Evolutionary conservation across 1,139 yeast species (phyloP).

Genomic region (Candida tropicalis): DNA sequence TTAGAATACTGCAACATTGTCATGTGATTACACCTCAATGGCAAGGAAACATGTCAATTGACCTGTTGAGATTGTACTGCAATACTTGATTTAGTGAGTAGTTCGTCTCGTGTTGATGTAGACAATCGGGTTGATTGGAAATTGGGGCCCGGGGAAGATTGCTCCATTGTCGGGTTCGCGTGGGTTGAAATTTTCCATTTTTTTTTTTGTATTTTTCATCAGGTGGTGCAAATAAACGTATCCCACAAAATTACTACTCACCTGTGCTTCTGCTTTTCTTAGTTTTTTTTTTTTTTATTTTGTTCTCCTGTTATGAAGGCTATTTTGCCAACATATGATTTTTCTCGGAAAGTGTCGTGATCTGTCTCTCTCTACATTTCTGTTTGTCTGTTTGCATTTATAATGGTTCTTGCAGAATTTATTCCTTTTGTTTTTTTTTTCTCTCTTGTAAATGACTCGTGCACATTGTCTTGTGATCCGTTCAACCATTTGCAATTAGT

Average conservation of each 20-base stretch:
- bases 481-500: not conserved
- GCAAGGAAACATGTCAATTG: not conserved
- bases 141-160: conserved; percentile 7
- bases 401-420: not conserved
- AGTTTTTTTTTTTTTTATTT: no score
- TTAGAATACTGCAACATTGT: not conserved
- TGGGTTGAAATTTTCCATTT: not conserved
- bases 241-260: no score
- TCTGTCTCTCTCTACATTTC: no score
- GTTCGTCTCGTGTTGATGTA: conserved; percentile 1
- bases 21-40: conserved; percentile 3
- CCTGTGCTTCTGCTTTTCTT: no score
- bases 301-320: not conserved
- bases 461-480: not conserved
- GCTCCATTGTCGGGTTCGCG: conserved; percentile 6
- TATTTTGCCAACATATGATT: conserved; percentile 1
- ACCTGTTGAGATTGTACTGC: not conserved
- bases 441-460: not conserved
- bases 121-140: not conserved
- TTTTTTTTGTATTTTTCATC: conserved; percentile 3
- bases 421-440: no score
- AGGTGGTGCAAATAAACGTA: conserved; percentile 3
- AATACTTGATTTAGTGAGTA: not conserved
- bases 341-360: not conserved
- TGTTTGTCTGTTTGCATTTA: not conserved